Evolutionary conservation across 768 basidiomycete species (phyloP).

Genomic region (Pleurotus salmoneostramineus): DNA sequence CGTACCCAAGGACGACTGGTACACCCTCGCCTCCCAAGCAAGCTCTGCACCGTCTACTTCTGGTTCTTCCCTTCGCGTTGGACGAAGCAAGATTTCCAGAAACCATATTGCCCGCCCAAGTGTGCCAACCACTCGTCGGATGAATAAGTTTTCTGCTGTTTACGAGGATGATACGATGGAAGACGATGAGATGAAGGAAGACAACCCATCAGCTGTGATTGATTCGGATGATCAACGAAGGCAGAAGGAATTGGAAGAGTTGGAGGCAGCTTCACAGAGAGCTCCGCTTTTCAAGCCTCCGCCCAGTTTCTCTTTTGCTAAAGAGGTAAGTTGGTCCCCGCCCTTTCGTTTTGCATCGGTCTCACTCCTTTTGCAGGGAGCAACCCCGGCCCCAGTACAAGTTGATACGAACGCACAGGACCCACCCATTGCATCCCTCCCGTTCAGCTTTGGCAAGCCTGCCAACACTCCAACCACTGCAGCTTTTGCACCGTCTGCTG

Average conservation of each 20-base stretch:
- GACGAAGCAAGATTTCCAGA: conserved; percentile 52
- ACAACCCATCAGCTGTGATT: conserved; percentile 9
- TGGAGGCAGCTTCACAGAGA: conserved; percentile 54
- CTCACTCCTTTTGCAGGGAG: conserved; percentile 2
- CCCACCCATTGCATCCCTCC: conserved; percentile 60
- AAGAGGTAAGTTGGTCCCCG: conserved; percentile 37
- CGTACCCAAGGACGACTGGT: conserved; percentile 17
- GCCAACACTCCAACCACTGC: neutral
- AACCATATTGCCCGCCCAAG: conserved; percentile 59
- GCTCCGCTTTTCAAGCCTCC: conserved; percentile 58
- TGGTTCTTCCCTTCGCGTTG: conserved; percentile 60
- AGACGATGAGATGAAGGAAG: conserved; percentile 14
- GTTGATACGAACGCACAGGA: conserved; percentile 41
- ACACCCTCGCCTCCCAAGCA: conserved; percentile 10
- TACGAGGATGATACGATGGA: conserved; percentile 49
- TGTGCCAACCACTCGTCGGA: conserved; percentile 22
- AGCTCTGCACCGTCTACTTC: neutral
- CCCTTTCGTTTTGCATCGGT: neutral
- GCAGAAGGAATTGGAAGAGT: conserved; percentile 36
- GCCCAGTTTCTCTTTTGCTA: conserved; percentile 63
- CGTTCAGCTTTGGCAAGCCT: conserved; percentile 57
- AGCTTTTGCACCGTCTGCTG: conserved; percentile 9
- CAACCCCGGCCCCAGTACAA: conserved; percentile 18
- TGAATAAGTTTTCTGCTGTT: conserved; percentile 63
- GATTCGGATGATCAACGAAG: conserved; percentile 32